phyloP scores from a whole-genome alignment of 176 grass and related monocot species.

The Musa itinerans region DNA sequence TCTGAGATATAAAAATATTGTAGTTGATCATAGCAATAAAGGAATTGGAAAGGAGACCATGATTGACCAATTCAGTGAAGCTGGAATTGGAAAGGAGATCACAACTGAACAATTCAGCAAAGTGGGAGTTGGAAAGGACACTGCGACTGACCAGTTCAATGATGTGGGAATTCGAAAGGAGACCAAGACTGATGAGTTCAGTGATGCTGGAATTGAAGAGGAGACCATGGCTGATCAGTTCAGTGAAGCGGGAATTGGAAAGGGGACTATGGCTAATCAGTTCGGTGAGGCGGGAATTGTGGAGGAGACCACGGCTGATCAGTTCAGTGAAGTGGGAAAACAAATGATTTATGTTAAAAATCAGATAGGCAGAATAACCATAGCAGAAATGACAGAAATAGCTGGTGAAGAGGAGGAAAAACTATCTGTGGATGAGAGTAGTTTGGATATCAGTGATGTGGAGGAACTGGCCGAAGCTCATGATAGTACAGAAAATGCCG shows the following conservation, averaged over 20 bases:
- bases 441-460: background rate
- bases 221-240: too few relatives aligned
- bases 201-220: too few relatives aligned
- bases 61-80: background rate
- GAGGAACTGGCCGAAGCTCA: background rate
- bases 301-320: too few relatives aligned
- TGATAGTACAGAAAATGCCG: background rate
- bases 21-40: background rate
- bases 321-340: conserved; percentile 10
- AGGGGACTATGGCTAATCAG: too few relatives aligned
- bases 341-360: conserved; percentile 11
- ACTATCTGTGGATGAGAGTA: background rate
- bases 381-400: background rate
- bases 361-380: conserved; percentile 7
- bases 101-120: too few relatives aligned
- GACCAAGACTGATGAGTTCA: too few relatives aligned
- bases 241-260: too few relatives aligned
- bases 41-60: background rate
- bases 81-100: too few relatives aligned
- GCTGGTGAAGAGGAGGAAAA: background rate
- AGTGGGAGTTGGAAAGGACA: too few relatives aligned
- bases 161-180: too few relatives aligned
- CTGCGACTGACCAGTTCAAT: too few relatives aligned
- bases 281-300: too few relatives aligned
- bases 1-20: conserved; percentile 4